A percentile compares a stretch with the other conserved stretches of the same genome.
These are phyloP conservation scores for Kluyveromyces dobzhanskii DNA, from an alignment of 805 yeast genomes.

Conservation along the genomic window DNA sequence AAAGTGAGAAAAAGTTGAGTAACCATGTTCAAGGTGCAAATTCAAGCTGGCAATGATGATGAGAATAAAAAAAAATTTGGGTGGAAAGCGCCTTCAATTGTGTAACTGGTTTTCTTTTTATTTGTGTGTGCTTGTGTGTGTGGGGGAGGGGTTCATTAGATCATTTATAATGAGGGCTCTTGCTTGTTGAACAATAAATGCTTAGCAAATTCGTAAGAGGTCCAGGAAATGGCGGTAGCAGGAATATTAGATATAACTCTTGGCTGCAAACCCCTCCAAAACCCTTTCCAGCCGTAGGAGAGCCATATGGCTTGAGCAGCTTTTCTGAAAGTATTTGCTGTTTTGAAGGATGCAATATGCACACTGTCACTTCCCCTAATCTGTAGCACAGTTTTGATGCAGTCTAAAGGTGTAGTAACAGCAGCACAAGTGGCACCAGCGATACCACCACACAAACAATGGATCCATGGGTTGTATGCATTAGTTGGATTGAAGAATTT, in stretches of 20 bases:
- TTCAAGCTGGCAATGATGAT: too few relatives aligned
- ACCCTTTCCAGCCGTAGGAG: constrained; percentile 56
- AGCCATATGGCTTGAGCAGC: constrained; percentile 64
- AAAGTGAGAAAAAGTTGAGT: too few relatives aligned
- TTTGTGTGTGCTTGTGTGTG: too few relatives aligned
- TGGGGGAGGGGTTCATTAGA: background rate
- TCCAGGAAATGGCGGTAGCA: constrained; percentile 95
- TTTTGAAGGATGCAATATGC: constrained; percentile 33
- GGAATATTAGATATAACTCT: constrained; percentile 91
- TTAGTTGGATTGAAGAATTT: constrained; percentile 69
- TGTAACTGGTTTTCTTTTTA: too few relatives aligned
- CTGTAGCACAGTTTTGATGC: constrained; percentile 84
- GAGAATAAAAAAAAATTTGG: too few relatives aligned
- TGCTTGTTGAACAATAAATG: constrained; percentile 24
- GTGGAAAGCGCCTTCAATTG: too few relatives aligned
- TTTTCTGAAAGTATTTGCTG: constrained; percentile 55
- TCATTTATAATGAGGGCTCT: background rate
- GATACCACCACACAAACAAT: constrained; percentile 86
- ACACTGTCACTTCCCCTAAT: constrained; percentile 51
- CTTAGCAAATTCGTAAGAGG: constrained; percentile 95
- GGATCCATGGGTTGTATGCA: constrained; percentile 78
- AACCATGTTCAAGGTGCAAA: too few relatives aligned
- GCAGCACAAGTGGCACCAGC: constrained; percentile 97
- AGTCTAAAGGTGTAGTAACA: constrained; percentile 87
- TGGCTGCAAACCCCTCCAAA: constrained; percentile 80